A percentile compares a stretch with the other conserved stretches of the same genome.
Evolutionary conservation across 2,329 filamentous ascomycete genomes (phyloP).

Genomic region (Colletotrichum sp.): DNA sequence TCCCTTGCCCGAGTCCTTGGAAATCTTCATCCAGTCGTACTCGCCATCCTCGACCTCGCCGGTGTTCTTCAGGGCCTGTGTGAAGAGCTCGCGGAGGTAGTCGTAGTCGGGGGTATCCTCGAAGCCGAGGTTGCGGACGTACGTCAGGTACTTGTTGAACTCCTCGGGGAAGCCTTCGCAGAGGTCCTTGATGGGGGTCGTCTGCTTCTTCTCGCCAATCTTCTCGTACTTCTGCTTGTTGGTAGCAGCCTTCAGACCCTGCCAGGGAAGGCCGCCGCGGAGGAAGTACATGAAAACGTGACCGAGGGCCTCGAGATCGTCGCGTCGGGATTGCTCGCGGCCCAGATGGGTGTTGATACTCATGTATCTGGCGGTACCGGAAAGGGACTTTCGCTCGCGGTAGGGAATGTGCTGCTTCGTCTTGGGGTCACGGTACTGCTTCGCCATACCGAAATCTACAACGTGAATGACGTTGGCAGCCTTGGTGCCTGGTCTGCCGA

Average conservation of each 20-base stretch:
- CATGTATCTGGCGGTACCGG: slow-evolving; percentile 97
- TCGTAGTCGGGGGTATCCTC: slow-evolving; percentile 99
- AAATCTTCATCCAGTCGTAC: slow-evolving; percentile 99
- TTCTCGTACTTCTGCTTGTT: slow-evolving; percentile 99
- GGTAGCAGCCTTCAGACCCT: slow-evolving; percentile 74
- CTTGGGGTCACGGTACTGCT: slow-evolving; percentile 98
- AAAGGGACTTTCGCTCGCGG: slow-evolving; percentile 94
- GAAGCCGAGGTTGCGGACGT: slow-evolving; percentile 96
- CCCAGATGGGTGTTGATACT: slow-evolving; percentile 99
- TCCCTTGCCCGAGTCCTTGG: slow-evolving; percentile 81
- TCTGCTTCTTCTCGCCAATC: slow-evolving; percentile 99
- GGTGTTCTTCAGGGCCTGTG: slow-evolving; percentile 90
- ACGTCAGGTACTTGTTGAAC: slow-evolving; percentile 96
- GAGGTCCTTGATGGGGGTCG: slow-evolving; percentile 93
- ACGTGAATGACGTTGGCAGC: slow-evolving; percentile 98
- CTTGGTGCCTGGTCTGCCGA: slow-evolving; percentile 90
- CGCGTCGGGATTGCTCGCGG: slow-evolving; percentile 92
- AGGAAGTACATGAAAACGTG: slow-evolving; percentile 80
- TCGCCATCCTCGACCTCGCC: slow-evolving; percentile 97
- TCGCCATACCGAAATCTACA: slow-evolving; percentile 99
- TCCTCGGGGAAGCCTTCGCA: slow-evolving; percentile 97
- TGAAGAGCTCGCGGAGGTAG: slow-evolving; percentile 95
- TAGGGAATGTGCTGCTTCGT: slow-evolving; percentile 99
- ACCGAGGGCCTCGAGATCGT: slow-evolving; percentile 88
- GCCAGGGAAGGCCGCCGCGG: slow-evolving; percentile 74